Conservation (phyloP, 164 flowering plant genomes). For the Annona cherimola region DNA sequence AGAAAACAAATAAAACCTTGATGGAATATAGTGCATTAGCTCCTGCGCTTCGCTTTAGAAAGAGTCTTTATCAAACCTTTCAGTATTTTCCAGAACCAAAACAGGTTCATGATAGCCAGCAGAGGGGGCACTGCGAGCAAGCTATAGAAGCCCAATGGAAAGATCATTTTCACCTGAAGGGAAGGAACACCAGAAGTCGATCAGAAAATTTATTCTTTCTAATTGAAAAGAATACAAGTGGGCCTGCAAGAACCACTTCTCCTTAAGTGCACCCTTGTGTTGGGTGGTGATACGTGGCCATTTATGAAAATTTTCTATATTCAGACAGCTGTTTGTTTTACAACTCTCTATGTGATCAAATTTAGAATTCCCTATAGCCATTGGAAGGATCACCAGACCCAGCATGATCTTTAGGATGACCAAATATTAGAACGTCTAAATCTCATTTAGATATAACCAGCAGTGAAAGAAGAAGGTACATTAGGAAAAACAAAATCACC, state of each 20-base stretch:
- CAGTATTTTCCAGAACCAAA: constrained; percentile 76
- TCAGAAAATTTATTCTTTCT: neutral
- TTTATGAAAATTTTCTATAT: too few species aligned
- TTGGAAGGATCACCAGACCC: neutral
- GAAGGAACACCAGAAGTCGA: neutral
- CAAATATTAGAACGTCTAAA: too few species aligned
- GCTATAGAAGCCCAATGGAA: constrained; percentile 59
- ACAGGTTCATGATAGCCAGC: constrained; percentile 46
- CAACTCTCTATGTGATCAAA: neutral
- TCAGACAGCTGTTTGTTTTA: neutral
- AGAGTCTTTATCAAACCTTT: constrained; percentile 62
- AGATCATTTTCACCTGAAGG: constrained; percentile 47
- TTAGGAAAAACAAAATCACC: too few species aligned
- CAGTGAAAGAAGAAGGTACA: too few species aligned
- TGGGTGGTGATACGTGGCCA: neutral
- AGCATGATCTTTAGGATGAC: neutral
- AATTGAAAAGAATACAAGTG: neutral
- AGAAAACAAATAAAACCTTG: neutral
- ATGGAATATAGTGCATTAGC: neutral
- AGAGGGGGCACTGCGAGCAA: constrained; percentile 43
- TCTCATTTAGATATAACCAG: too few species aligned
- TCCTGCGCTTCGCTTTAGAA: constrained; percentile 39
- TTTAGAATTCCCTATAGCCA: neutral
- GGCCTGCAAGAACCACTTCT: neutral
- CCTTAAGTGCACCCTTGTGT: neutral